Evolutionary conservation across 106 monocot genomes (phyloP).

Genomic region (Platanthera guangdongensis): DNA sequence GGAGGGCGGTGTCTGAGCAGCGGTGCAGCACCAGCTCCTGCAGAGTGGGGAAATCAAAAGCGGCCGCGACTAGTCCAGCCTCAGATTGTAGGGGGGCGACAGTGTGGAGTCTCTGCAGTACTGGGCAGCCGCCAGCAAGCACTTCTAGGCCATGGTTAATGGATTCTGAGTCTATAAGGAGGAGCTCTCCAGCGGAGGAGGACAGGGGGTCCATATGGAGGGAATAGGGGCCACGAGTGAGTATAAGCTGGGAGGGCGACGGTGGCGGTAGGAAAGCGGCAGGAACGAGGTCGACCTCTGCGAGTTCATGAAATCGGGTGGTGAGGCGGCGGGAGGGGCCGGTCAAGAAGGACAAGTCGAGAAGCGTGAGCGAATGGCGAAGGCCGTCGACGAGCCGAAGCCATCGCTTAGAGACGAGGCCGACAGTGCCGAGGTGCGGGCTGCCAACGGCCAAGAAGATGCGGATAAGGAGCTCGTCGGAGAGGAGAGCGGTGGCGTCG

Average conservation of each 20-base stretch:
- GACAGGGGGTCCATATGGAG: slow-evolving; percentile 27
- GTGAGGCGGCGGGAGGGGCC: slow-evolving; percentile 34
- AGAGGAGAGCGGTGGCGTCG: slow-evolving; percentile 45
- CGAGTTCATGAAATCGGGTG: slow-evolving; percentile 57
- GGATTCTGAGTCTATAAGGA: slow-evolving; percentile 27
- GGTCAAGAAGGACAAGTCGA: slow-evolving; percentile 47
- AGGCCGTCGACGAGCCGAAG: slow-evolving; percentile 71
- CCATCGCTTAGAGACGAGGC: slow-evolving; percentile 83
- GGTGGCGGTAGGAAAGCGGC: slow-evolving; percentile 44
- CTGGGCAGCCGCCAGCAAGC: slow-evolving; percentile 39
- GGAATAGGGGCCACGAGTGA: slow-evolving; percentile 48
- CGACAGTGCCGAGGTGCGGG: slow-evolving; percentile 11
- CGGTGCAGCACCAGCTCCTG: slow-evolving; percentile 77
- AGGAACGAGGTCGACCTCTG: slow-evolving; percentile 62
- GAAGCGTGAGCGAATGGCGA: slow-evolving; percentile 50
- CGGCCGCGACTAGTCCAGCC: slow-evolving; percentile 32
- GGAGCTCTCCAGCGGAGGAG: slow-evolving; percentile 14
- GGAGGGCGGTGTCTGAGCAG: slow-evolving; percentile 61
- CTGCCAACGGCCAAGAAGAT: slow-evolving; percentile 42
- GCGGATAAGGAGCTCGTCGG: slow-evolving; percentile 78
- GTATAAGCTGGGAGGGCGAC: slow-evolving; percentile 20
- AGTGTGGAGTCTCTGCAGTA: slow-evolving; percentile 43
- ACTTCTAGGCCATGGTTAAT: slow-evolving; percentile 43
- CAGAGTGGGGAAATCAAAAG: slow-evolving; percentile 45
- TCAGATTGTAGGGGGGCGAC: slow-evolving; percentile 35